Base-by-base conservation (phyloP, 2,329 filamentous ascomycete genomes). In the Exophiala alcalophila region DNA sequence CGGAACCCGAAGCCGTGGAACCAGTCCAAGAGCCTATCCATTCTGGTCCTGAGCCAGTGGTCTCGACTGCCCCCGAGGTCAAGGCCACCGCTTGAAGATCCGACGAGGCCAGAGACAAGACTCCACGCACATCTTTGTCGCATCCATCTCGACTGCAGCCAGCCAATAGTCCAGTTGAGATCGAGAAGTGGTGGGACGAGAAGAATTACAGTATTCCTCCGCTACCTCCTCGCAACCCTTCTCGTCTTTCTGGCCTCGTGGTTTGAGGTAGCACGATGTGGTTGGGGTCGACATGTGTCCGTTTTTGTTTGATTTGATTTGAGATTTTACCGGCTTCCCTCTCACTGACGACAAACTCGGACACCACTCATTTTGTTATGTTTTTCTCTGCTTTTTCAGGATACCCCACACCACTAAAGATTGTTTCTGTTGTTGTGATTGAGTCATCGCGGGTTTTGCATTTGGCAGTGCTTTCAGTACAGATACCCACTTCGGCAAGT, bases 111-210 rank as follows among this genome's bases (percentile, higher is more conserved):
- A 57, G 56, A 55, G 56, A 52, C 42, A 49, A 47, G 27, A 50
- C 48, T 37, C 48, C 53, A 50, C 53, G 44, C 38, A 45, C 49
- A 44, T 54, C 56, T 49, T 47, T 47, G 33, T 53, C 52, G 40
- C 53, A 54, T 44, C 40, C 44, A 50, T 43, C 44, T 39, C 44
- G 50, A 47, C 45, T 53, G 36, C 49, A 49, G 46, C 48, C 50
- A 45, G 52, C 54, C 29, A 39, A 52, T 18, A 56, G 52, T 50
- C 53, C 53, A 47, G 51, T 57, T 50, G 56, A 57, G 49, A 54
- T 56, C 51, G 56, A 58, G 56, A 58, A 58, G 49, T 58, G 56
- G 56, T 58, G 56, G 56, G 56, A 58, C 47, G 47, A 53, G 45
- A 51, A 54, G 40, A 51, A 31, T 30, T 53, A 47, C 37, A 42